Conservation (phyloP, 2,329 filamentous ascomycete genomes). For the Paraphaeosphaeria sporulosa region DNA sequence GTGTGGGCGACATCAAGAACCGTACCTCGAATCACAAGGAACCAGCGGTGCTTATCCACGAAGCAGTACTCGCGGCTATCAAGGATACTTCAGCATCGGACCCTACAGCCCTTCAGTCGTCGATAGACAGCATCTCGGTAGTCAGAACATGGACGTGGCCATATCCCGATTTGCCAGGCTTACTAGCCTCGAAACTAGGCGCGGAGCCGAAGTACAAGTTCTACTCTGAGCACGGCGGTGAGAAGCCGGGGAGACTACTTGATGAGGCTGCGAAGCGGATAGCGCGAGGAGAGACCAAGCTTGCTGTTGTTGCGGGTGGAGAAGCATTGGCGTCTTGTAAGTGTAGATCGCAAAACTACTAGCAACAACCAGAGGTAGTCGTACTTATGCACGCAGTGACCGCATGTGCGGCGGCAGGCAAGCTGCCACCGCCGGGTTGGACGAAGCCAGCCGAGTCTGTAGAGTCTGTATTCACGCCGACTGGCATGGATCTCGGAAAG, state of each 20-base stretch:
- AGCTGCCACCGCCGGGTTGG: constrained; percentile 68
- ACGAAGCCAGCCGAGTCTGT: constrained; percentile 57
- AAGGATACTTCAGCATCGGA: constrained; percentile 55
- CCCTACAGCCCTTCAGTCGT: constrained; percentile 48
- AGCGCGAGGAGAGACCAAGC: constrained; percentile 59
- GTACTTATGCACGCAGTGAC: constrained; percentile 51
- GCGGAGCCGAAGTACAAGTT: constrained; percentile 57
- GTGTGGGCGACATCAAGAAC: constrained; percentile 69
- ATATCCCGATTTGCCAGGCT: constrained; percentile 65
- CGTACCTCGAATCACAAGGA: constrained; percentile 65
- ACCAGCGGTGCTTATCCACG: constrained; percentile 65
- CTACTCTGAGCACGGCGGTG: constrained; percentile 68
- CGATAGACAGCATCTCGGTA: constrained; percentile 66
- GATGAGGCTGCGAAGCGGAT: constrained; percentile 69
- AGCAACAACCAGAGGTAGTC: neutral
- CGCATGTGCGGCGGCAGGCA: constrained; percentile 60
- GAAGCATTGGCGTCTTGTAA: constrained; percentile 69
- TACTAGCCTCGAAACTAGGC: constrained; percentile 60
- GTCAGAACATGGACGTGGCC: constrained; percentile 73
- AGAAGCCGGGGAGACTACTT: constrained; percentile 68
- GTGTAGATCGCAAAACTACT: constrained; percentile 17
- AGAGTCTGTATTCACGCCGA: constrained; percentile 59
- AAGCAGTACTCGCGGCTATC: constrained; percentile 62
- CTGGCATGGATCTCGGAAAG: constrained; percentile 54
- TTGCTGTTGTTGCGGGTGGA: constrained; percentile 69